Evolutionary conservation across 2,329 filamentous ascomycete species (phyloP), one percentile per base, ranked within the genome.

Genomic region (Phoma sp.): DNA sequence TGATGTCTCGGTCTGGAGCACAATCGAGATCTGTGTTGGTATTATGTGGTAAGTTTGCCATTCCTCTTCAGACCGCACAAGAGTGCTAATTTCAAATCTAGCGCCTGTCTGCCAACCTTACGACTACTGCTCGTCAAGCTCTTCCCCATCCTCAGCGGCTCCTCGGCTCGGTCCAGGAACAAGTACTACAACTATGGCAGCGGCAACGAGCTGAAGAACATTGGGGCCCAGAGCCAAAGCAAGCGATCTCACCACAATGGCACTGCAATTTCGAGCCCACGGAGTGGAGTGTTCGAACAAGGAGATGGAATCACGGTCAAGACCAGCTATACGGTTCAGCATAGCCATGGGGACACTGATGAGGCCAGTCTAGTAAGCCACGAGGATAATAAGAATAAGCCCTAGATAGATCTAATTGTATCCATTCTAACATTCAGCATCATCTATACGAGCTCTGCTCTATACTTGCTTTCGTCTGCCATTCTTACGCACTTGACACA

Each of bases 11-110:
- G 70, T 74, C 38, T 80, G 77, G 77, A 75, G 71, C 29, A 70
- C 72, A 2, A 68, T 79, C 9, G 77, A 80, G 60, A 72, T 77
- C 30, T 68, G 77, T 56, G 72, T 78, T 1, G 77, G 76, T 14
- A 76, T 79, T 42, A 74, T 79, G 46, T 78, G 64, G 60, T 63
- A 51, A 43, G 59, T 53, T n/a, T 15, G 4, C 6, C 15, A 38
- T 21, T 10, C 4, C 21, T 10, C 6, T n/a, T 12, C 5, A 7
- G 0, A 12, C 20, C 6, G 7, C 28, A 39, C 17, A 2, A 9
- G 9, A 17, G 5, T 17, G 21, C 48, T 51, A 14, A 53, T 9
- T 14, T 21, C 15, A 17, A 17, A 9, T 7, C 28, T 28, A 65
- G 76, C 48, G 75, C 75, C 10, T 78, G 77, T 59, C 73, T 80